Evolutionary conservation across 169 alveolate genomes (phyloP).

Genomic region (Cryptosporidium felis): DNA sequence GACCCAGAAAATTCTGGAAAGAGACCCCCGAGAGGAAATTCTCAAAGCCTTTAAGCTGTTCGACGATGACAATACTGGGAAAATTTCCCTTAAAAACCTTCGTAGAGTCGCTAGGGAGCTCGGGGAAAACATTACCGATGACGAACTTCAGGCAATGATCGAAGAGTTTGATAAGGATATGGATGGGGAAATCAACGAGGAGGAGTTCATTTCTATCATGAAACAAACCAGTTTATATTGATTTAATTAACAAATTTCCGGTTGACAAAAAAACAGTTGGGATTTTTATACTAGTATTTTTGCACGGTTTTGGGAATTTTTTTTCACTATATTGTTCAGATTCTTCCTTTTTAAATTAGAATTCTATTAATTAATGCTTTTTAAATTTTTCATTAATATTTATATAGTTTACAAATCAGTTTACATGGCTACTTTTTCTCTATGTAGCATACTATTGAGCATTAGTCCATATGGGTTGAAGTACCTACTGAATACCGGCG

Average conservation of each 20-base stretch:
- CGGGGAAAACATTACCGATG: constrained; percentile 97
- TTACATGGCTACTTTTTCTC: too few species aligned
- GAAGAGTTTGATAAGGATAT: constrained; percentile 98
- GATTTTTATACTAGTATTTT: too few species aligned
- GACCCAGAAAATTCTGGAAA: constrained; percentile 89
- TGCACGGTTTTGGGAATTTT: too few species aligned
- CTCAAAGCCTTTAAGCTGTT: constrained; percentile 91
- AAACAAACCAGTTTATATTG: constrained; percentile 94
- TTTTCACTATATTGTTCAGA: too few species aligned
- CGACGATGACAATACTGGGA: constrained; percentile 97
- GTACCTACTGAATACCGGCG: too few species aligned
- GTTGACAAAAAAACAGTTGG: too few species aligned
- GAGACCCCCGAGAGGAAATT: constrained; percentile 90
- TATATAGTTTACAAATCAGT: too few species aligned
- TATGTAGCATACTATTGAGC: too few species aligned
- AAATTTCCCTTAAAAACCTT: constrained; percentile 87
- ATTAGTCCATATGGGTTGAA: too few species aligned
- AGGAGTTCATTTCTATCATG: constrained; percentile 97
- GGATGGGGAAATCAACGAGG: constrained; percentile 96
- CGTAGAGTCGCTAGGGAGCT: constrained; percentile 97
- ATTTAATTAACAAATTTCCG: too few species aligned
- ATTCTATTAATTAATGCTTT: constrained; percentile 38
- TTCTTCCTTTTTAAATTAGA: too few species aligned
- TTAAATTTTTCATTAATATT: background rate
- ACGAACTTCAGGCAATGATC: constrained; percentile 97